phyloP scores from a whole-genome alignment of 306 rosid genomes.

The Mimosa bimucronata region DNA sequence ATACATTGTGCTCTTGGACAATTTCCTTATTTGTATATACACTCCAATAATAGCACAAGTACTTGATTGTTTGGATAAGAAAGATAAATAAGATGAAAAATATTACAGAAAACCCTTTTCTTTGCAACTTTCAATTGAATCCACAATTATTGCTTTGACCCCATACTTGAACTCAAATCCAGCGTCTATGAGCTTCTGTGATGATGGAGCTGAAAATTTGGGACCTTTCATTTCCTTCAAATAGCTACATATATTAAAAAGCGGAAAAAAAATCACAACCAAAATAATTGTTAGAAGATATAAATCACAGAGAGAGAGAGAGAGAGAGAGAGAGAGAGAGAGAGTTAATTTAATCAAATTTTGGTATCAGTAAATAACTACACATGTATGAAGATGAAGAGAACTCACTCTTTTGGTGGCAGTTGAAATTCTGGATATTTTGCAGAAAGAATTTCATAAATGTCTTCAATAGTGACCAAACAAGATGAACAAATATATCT shows the following conservation, averaged over 20 bases:
- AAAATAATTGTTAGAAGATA: neutral
- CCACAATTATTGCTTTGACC: neutral
- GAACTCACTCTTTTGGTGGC: constrained; percentile 44
- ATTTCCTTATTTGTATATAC: neutral
- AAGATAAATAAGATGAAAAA: neutral
- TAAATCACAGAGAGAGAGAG: no score
- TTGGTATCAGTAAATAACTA: neutral
- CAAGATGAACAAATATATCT: constrained; percentile 66
- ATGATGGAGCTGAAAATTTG: constrained; percentile 26
- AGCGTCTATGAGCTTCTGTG: constrained; percentile 52
- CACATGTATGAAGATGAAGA: neutral
- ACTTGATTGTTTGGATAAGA: neutral
- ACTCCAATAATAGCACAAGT: neutral
- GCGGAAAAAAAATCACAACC: neutral
- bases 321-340: no score
- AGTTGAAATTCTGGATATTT: constrained; percentile 51
- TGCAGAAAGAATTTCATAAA: constrained; percentile 41
- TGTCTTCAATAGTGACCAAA: constrained; percentile 37
- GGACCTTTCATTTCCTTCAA: neutral
- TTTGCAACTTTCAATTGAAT: neutral
- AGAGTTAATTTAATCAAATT: neutral
- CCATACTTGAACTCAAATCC: constrained; percentile 6
- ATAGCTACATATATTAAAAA: neutral
- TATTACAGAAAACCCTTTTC: neutral
- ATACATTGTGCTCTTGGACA: neutral